A percentile compares a stretch with the other conserved stretches of the same genome.
phyloP scores from a whole-genome alignment of 2,329 filamentous ascomycete genomes.

The Pestalotiopsis sp. region DNA sequence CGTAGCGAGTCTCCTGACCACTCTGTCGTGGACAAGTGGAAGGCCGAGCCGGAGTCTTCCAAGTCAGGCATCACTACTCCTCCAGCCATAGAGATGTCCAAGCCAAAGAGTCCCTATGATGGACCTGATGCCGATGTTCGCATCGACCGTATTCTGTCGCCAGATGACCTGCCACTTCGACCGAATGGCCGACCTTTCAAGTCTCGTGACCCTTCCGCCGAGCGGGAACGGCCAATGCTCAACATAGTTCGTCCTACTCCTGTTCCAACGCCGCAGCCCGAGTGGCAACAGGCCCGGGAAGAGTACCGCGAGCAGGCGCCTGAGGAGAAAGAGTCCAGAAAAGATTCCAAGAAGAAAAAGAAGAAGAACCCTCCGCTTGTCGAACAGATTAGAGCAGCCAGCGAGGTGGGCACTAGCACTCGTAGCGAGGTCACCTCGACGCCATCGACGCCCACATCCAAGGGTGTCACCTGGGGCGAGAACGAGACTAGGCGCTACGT shows the following conservation, averaged over 20 bases:
- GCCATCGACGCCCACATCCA: slow-evolving; percentile 49
- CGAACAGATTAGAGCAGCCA: slow-evolving; percentile 19
- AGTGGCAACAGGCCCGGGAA: slow-evolving; percentile 37
- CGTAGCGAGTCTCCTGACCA: slow-evolving; percentile 52
- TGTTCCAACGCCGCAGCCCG: slow-evolving; percentile 49
- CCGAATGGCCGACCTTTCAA: background rate
- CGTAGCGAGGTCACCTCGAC: slow-evolving; percentile 45
- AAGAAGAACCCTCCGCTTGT: slow-evolving; percentile 13
- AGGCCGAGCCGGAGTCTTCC: slow-evolving; percentile 39
- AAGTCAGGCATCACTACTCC: slow-evolving; percentile 54
- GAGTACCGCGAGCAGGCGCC: slow-evolving; percentile 15
- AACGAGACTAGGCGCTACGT: slow-evolving; percentile 68
- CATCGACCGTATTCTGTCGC: slow-evolving; percentile 61
- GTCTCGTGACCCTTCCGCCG: slow-evolving; percentile 53
- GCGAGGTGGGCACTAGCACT: slow-evolving; percentile 41
- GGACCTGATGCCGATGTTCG: slow-evolving; percentile 65
- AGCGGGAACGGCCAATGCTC: slow-evolving; percentile 59
- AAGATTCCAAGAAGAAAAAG: slow-evolving; percentile 16
- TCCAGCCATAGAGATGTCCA: slow-evolving; percentile 49
- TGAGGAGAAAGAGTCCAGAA: background rate
- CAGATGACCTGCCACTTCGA: slow-evolving; percentile 44
- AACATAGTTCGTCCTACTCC: slow-evolving; percentile 67
- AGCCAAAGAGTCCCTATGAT: slow-evolving; percentile 53
- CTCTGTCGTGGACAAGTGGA: slow-evolving; percentile 60
- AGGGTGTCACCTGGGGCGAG: slow-evolving; percentile 66